Conservation (phyloP, 176 grass and related monocot species). For the Eleusine indica region DNA sequence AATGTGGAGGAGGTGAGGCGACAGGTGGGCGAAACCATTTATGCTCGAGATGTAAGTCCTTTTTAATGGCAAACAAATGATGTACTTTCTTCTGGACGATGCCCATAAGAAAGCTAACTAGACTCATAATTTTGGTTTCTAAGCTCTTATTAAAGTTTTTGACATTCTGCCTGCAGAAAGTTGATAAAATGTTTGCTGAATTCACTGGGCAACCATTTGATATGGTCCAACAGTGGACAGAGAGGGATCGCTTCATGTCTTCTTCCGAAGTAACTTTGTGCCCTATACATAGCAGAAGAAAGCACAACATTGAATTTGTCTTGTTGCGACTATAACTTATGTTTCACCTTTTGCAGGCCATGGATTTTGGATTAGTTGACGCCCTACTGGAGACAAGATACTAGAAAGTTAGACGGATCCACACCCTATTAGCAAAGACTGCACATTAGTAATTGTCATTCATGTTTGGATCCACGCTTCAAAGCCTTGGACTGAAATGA, state of each 20-base stretch:
- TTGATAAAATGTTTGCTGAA: slow-evolving; percentile 93
- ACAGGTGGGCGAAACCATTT: slow-evolving; percentile 75
- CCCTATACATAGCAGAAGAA: neutral
- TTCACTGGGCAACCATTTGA: slow-evolving; percentile 91
- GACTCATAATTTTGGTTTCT: slow-evolving; percentile 17
- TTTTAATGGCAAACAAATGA: neutral
- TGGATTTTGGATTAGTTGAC: slow-evolving; percentile 93
- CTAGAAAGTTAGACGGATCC: slow-evolving; percentile 31
- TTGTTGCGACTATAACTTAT: neutral
- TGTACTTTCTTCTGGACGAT: neutral
- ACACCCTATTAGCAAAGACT: slow-evolving; percentile 16
- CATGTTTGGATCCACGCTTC: neutral
- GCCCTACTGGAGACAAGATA: slow-evolving; percentile 78
- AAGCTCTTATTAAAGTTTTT: slow-evolving; percentile 31
- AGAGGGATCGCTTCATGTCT: slow-evolving; percentile 92
- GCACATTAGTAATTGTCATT: slow-evolving; percentile 12
- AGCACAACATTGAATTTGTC: slow-evolving; percentile 10
- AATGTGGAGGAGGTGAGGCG: slow-evolving; percentile 75
- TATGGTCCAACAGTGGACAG: slow-evolving; percentile 81
- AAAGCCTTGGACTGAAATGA: neutral
- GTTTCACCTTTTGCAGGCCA: slow-evolving; percentile 55
- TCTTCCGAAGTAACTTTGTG: slow-evolving; percentile 68
- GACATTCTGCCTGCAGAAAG: slow-evolving; percentile 69
- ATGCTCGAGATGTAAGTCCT: slow-evolving; percentile 71
- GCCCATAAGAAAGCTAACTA: neutral